Conservation (phyloP, 2,329 filamentous ascomycete species). For the Chaetomium olivaceum region DNA sequence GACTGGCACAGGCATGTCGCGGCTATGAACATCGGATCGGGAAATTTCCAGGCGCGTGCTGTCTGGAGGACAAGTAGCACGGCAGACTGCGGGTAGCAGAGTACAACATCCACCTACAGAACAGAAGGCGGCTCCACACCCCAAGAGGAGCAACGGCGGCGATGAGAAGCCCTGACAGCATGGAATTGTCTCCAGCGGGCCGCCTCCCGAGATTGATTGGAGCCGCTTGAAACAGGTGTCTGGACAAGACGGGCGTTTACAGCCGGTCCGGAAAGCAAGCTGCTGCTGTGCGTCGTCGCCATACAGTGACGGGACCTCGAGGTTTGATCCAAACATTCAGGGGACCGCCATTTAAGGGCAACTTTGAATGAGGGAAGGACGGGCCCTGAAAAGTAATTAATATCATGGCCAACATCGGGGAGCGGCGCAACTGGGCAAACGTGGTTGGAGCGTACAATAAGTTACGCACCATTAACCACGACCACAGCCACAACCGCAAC, state of each 20-base stretch:
- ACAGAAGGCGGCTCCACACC: constrained; percentile 15
- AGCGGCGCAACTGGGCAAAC: neutral
- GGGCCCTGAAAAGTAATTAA: constrained; percentile 1
- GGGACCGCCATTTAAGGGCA: neutral
- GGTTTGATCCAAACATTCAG: constrained; percentile 14
- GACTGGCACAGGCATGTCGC: constrained; percentile 20
- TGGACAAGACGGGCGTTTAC: constrained; percentile 21
- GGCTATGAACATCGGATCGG: constrained; percentile 19
- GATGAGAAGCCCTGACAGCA: constrained; percentile 2
- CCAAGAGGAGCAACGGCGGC: neutral
- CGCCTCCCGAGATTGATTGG: constrained; percentile 20
- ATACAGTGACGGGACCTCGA: constrained; percentile 22
- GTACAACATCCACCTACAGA: constrained; percentile 17
- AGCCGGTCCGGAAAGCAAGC: constrained; percentile 21
- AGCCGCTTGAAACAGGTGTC: constrained; percentile 24
- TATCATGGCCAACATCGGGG: neutral
- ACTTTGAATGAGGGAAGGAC: neutral
- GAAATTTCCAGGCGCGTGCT: constrained; percentile 22
- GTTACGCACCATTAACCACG: neutral
- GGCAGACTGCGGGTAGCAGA: constrained; percentile 14
- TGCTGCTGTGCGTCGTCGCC: constrained; percentile 19
- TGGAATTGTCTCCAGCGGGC: neutral
- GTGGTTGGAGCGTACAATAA: neutral
- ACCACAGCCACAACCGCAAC: neutral
- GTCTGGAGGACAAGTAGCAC: constrained; percentile 17